Conservation (phyloP, 768 basidiomycete species). For the Termitomyces heimii region DNA sequence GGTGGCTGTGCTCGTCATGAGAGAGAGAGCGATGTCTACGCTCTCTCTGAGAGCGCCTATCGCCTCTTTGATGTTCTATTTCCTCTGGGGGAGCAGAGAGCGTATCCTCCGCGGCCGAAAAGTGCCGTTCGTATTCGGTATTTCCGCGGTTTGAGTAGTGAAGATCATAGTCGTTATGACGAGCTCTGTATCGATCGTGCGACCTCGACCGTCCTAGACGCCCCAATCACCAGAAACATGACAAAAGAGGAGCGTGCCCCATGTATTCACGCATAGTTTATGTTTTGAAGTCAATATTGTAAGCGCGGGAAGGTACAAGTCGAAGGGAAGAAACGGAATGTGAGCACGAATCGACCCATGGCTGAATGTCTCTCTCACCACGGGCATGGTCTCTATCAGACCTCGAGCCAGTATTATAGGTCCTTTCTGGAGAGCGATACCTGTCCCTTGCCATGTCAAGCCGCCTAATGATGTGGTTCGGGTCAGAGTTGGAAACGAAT, state of each 20-base stretch:
- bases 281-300: neutral
- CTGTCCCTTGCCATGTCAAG: slow-evolving; percentile 10
- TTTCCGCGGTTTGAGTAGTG: neutral
- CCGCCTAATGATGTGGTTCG: neutral
- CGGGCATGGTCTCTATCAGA: neutral
- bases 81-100: slow-evolving; percentile 3
- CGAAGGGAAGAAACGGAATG: neutral
- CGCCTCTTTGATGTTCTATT: neutral
- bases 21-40: neutral
- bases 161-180: neutral
- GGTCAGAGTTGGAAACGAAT: neutral
- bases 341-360: slow-evolving; percentile 4
- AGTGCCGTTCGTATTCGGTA: neutral
- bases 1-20: neutral
- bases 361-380: slow-evolving; percentile 9
- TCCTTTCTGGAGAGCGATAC: slow-evolving; percentile 1
- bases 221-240: neutral
- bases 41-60: neutral
- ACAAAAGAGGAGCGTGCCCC: neutral
- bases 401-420: neutral
- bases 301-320: neutral
- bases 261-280: neutral
- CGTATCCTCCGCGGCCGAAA: neutral
- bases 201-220: slow-evolving; percentile 2
- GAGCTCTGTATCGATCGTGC: neutral